phyloP scores from a whole-genome alignment of 495 filamentous ascomycete genomes.

The Podospora anserina region DNA sequence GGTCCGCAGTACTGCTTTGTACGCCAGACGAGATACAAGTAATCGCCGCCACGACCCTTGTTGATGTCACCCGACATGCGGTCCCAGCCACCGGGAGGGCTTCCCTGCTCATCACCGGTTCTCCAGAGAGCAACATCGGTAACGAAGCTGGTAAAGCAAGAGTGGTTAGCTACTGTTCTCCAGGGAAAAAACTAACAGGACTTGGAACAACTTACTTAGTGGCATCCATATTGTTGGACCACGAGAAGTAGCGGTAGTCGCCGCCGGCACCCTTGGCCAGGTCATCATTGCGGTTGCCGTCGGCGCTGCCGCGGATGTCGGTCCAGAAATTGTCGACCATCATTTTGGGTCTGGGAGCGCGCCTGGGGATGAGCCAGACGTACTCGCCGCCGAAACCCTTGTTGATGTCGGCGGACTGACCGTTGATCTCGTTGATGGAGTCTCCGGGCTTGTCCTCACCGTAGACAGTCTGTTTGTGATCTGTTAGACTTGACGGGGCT shows the following conservation, averaged over 20 bases:
- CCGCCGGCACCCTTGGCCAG: slow-evolving; percentile 1
- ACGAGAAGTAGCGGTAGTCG: background rate
- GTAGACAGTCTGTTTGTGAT: background rate
- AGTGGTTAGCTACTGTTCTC: no score
- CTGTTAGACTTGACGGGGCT: background rate
- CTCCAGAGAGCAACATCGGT: background rate
- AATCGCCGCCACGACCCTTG: background rate
- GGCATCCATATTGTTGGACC: slow-evolving; percentile 1
- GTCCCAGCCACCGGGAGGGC: background rate
- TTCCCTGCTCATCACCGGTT: background rate
- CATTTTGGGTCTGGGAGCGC: background rate
- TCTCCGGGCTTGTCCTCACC: background rate
- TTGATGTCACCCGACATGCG: background rate
- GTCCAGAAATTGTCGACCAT: background rate
- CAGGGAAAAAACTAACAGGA: no score
- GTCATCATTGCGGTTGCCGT: background rate
- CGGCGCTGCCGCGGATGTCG: background rate
- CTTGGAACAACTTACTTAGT: background rate
- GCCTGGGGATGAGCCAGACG: background rate
- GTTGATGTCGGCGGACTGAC: background rate
- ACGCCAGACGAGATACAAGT: background rate
- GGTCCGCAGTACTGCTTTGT: background rate
- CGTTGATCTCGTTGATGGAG: background rate
- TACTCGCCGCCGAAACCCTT: background rate
- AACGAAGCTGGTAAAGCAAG: slow-evolving; percentile 1